Evolutionary conservation across 306 rosid genomes (phyloP).

Genomic region (Nissolia schottii): DNA sequence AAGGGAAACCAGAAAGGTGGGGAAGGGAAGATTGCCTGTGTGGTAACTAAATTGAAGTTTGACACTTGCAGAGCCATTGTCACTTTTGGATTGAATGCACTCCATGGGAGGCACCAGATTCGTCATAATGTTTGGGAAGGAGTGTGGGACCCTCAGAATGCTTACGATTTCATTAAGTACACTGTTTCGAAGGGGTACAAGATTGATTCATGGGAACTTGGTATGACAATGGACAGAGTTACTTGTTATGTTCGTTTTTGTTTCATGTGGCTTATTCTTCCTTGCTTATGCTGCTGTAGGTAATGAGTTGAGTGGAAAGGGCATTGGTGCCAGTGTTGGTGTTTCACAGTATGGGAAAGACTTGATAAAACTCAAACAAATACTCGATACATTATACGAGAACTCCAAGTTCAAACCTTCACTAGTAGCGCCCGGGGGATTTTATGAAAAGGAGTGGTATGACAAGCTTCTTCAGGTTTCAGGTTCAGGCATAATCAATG

Average conservation of each 20-base stretch:
- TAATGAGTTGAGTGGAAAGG: constrained; percentile 85
- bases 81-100: constrained; percentile 93
- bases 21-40: neutral
- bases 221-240: constrained; percentile 40
- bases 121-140: constrained; percentile 66
- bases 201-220: constrained; percentile 93
- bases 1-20: neutral
- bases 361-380: constrained; percentile 52
- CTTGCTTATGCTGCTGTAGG: constrained; percentile 45
- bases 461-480: constrained; percentile 68
- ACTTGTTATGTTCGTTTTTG: neutral
- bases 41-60: constrained; percentile 11
- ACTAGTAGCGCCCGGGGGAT: constrained; percentile 90
- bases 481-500: constrained; percentile 64
- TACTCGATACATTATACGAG: constrained; percentile 45
- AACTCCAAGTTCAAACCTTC: constrained; percentile 54
- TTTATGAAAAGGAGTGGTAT: constrained; percentile 73
- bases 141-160: constrained; percentile 72
- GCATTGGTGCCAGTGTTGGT: constrained; percentile 71
- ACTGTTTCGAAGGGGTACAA: constrained; percentile 72
- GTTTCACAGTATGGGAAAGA: constrained; percentile 84
- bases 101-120: constrained; percentile 64
- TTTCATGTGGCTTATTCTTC: constrained; percentile 24
- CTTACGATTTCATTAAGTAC: constrained; percentile 65
- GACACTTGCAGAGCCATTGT: constrained; percentile 58